Base-by-base conservation (phyloP, 2,329 filamentous ascomycete genomes). In the Capronia americana region DNA sequence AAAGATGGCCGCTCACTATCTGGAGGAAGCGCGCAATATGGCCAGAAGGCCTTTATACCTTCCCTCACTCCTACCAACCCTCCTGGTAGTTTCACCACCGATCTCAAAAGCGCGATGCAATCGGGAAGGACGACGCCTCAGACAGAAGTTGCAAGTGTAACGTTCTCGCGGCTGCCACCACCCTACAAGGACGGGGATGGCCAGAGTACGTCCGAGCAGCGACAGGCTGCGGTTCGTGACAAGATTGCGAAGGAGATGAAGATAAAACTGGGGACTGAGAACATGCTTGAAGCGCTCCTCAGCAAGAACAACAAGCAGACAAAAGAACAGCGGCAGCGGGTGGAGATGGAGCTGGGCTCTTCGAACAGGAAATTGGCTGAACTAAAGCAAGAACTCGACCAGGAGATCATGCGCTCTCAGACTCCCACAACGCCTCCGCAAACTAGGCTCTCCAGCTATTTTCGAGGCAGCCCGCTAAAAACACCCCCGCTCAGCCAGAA, bases 261-360 rank as follows among this genome's bases (percentile, higher is more conserved):
- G 83, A 98, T 99, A 77, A 97, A 96, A 79, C 91, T 94, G 74
- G 95, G 95, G 23, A 97, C 94, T 65, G 95, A 99, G 82, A 99
- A 99, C 77, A 89, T 99, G 87, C 84, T 99, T 46, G 95, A 99
- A 81, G 95, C 95, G 12, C 82, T 99, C 71, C 92, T 97, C 77
- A 87, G 89, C 53, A 99, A 99, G 80, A 97, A 96, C 78, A 90
- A 92, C 54, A 99, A 98, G 80, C 94, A 98, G 77, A 91, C 91
- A 69, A 96, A 93, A 76, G 94, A 94, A 67, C 92, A 94, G 76
- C 87, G 92, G 53, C 83, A 86, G 67, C 86, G 87, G 73, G 91
- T 93, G 30, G 92, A 99, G 81, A 90, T 91, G 57, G 95, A 99
- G 81, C 84, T 99, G 72, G 95, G 89, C 76, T 90, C 92, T 41